Percentiles rank a stretch among this genome's conserved stretches.
Conservation (phyloP, 179 eudicot genomes). For the Amaranthus tricolor region DNA sequence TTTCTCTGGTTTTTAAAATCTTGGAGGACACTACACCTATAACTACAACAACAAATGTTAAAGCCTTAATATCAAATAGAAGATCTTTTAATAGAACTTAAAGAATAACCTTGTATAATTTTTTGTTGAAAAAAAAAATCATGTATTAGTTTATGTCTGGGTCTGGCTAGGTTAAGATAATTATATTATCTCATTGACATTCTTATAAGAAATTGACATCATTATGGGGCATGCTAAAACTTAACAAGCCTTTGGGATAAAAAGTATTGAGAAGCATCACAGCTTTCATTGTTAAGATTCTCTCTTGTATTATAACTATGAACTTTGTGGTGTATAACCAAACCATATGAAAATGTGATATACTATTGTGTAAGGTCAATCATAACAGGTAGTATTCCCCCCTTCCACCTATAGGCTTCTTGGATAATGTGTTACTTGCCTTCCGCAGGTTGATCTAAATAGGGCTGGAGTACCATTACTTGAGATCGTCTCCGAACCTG, state of each 20-base stretch:
- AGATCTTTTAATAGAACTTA: neutral
- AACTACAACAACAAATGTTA: too few species aligned
- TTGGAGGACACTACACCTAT: too few species aligned
- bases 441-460: constrained; percentile 82
- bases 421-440: neutral
- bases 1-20: neutral
- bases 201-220: neutral
- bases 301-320: neutral
- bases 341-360: neutral
- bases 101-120: neutral
- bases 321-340: neutral
- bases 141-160: neutral
- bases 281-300: neutral
- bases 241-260: neutral
- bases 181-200: neutral
- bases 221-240: neutral
- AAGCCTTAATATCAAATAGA: too few species aligned
- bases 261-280: neutral
- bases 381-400: neutral
- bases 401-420: neutral
- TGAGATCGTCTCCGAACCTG: constrained; percentile 98
- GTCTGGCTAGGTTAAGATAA: neutral
- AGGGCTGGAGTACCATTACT: constrained; percentile 97
- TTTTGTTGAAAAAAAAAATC: neutral
- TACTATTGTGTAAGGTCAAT: neutral